Conservation (phyloP, 768 basidiomycete species). For the Hysterangium stoloniferum region DNA sequence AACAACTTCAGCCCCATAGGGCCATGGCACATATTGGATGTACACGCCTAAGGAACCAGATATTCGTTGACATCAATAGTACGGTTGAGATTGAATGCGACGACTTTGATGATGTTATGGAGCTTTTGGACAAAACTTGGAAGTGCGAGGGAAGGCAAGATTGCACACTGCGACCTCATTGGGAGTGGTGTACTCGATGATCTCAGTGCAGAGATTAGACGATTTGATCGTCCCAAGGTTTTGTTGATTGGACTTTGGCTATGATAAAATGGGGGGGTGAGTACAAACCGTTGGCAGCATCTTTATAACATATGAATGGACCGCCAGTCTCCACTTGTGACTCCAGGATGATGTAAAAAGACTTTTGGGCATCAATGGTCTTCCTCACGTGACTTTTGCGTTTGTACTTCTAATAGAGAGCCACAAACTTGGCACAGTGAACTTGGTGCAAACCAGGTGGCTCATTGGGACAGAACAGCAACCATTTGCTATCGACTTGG, state of each 20-base stretch:
- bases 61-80: conserved; percentile 40
- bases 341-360: conserved; percentile 32
- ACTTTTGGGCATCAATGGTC: conserved; percentile 39
- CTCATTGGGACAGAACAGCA: conserved; percentile 95
- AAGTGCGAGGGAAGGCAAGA: conserved; percentile 30
- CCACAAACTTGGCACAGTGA: too few relatives aligned
- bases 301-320: conserved; percentile 48
- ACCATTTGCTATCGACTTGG: conserved; percentile 83
- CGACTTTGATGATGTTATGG: conserved; percentile 40
- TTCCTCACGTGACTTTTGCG: conserved; percentile 32
- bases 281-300: conserved; percentile 35
- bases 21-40: conserved; percentile 45
- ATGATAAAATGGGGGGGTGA: too few relatives aligned
- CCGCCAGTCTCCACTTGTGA: conserved; percentile 39
- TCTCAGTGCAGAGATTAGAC: conserved; percentile 46
- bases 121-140: conserved; percentile 44
- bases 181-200: conserved; percentile 47
- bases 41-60: conserved; percentile 38
- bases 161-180: conserved; percentile 47
- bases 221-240: conserved; percentile 46
- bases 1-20: conserved; percentile 64
- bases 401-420: too few relatives aligned
- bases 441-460: conserved; percentile 88
- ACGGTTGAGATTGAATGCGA: conserved; percentile 37
- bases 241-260: conserved; percentile 41